A percentile compares a stretch with the other conserved stretches of the same genome.
These are phyloP conservation scores for Penicillium crystallinum DNA, from an alignment of 495 filamentous ascomycete species.

Conservation along the genomic window DNA sequence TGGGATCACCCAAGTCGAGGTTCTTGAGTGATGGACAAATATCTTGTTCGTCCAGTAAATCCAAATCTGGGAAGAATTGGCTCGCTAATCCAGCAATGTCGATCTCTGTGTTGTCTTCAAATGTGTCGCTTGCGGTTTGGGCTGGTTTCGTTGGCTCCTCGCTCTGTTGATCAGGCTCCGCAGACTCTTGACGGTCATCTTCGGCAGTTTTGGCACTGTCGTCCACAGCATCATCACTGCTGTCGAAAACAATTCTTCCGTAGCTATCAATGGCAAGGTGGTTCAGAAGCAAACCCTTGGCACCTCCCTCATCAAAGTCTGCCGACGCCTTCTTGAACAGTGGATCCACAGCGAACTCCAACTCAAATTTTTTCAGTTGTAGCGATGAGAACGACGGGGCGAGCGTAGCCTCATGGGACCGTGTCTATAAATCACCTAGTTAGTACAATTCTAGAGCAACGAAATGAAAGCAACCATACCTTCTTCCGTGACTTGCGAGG, in stretches of 20 bases:
- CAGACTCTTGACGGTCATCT: slow-evolving; percentile 26
- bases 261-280: slow-evolving; percentile 88
- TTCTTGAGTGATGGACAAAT: slow-evolving; percentile 93
- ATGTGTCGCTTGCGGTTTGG: slow-evolving; percentile 38
- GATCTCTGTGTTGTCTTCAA: slow-evolving; percentile 62
- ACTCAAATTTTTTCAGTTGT: slow-evolving; percentile 93
- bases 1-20: slow-evolving; percentile 81
- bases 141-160: slow-evolving; percentile 17
- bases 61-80: slow-evolving; percentile 84
- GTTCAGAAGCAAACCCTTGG: slow-evolving; percentile 92
- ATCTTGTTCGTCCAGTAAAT: slow-evolving; percentile 73
- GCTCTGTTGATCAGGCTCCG: slow-evolving; percentile 30
- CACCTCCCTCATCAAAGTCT: slow-evolving; percentile 97
- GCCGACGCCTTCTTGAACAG: slow-evolving; percentile 98
- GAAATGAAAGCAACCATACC: slow-evolving; percentile 31
- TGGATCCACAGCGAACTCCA: slow-evolving; percentile 95
- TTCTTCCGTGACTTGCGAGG: slow-evolving; percentile 72
- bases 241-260: slow-evolving; percentile 95
- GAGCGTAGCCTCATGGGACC: slow-evolving; percentile 87
- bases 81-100: slow-evolving; percentile 67
- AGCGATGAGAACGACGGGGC: slow-evolving; percentile 81
- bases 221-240: slow-evolving; percentile 84
- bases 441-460: neutral
- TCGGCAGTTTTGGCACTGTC: slow-evolving; percentile 50
- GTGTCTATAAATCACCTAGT: slow-evolving; percentile 44